A percentile compares a stretch with the other conserved stretches of the same genome.
Evolutionary conservation across 148 eudicot genomes (phyloP).

Genomic region (Suaeda aralocaspica): DNA sequence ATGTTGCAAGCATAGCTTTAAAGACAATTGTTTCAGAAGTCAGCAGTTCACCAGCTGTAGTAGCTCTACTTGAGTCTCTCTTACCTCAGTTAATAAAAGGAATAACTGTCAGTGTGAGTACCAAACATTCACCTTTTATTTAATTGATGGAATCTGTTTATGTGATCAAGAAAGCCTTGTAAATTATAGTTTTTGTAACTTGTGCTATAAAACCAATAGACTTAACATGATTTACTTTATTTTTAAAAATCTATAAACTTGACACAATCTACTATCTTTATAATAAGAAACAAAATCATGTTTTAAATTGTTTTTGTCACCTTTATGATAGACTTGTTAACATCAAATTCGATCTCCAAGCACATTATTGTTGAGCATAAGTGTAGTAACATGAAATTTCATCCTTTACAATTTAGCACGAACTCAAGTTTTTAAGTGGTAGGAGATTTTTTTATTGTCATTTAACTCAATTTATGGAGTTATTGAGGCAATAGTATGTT

Average conservation of each 20-base stretch:
- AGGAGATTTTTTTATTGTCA: no score
- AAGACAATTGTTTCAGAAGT: conserved; percentile 96
- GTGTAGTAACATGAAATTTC: no score
- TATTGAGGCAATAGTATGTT: no score
- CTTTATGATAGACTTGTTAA: background rate
- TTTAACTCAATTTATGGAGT: no score
- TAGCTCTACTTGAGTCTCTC: conserved; percentile 65
- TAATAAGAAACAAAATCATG: no score
- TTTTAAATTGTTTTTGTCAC: background rate
- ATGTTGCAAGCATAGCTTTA: conserved; percentile 94
- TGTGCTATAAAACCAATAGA: background rate
- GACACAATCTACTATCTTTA: no score
- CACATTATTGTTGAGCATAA: no score
- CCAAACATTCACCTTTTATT: background rate
- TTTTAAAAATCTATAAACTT: no score
- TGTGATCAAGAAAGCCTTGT: no score
- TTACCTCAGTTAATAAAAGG: conserved; percentile 78
- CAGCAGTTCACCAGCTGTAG: conserved; percentile 54
- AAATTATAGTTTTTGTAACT: background rate
- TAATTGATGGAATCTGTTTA: background rate
- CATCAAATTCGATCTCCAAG: background rate
- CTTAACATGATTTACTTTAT: background rate
- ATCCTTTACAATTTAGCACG: no score
- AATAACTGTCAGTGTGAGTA: conserved; percentile 68
- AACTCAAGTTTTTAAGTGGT: no score